Percentiles rank a stretch among this genome's conserved stretches.
Conservation (phyloP, 805 yeast species). For the Pichia insulana region DNA sequence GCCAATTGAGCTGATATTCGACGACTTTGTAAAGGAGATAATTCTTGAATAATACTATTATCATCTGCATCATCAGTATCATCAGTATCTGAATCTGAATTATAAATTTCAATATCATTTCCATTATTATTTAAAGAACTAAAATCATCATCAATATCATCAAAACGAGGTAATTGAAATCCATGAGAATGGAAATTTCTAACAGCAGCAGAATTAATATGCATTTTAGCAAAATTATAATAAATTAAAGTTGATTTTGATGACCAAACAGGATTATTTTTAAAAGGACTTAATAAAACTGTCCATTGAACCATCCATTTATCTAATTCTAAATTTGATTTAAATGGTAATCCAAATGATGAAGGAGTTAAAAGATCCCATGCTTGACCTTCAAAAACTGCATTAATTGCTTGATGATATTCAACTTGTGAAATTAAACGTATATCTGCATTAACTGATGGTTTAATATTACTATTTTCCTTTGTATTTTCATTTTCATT, state of each 20-base stretch:
- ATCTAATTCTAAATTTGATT: constrained; percentile 56
- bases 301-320: constrained; percentile 82
- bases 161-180: constrained; percentile 20
- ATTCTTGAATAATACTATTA: constrained; percentile 12
- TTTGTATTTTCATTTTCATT: background rate
- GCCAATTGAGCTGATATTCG: constrained; percentile 39
- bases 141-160: constrained; percentile 15
- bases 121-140: constrained; percentile 9
- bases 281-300: constrained; percentile 52
- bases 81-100: constrained; percentile 22
- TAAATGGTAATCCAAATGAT: constrained; percentile 59
- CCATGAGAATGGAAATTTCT: constrained; percentile 33
- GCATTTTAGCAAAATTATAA: constrained; percentile 70
- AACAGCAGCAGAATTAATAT: constrained; percentile 47
- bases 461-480: too few species aligned
- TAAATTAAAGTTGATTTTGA: constrained; percentile 61
- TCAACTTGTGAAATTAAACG: constrained; percentile 60
- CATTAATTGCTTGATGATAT: constrained; percentile 54
- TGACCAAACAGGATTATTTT: constrained; percentile 48
- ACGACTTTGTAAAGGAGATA: constrained; percentile 21
- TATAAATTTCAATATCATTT: constrained; percentile 23
- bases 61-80: constrained; percentile 16
- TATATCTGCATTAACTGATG: constrained; percentile 36
- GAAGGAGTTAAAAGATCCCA: constrained; percentile 56
- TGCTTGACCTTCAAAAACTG: constrained; percentile 48